These are phyloP conservation scores for Zygotorulaspora chibaensis DNA, from an alignment of 805 yeast genomes.

Conservation along the genomic window DNA sequence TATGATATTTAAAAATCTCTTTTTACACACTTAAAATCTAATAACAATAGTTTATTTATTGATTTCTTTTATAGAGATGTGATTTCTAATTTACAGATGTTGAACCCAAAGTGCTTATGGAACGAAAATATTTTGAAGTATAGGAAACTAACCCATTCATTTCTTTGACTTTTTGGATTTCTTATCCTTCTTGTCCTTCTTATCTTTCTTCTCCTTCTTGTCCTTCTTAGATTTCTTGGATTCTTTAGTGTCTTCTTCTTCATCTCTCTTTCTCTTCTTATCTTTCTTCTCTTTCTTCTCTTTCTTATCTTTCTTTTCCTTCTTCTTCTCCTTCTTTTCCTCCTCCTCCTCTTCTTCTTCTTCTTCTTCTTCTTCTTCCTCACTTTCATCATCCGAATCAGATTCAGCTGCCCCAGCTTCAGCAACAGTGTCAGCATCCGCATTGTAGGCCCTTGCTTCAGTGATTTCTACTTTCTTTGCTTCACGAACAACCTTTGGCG, in stretches of 20 bases:
- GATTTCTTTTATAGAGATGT: conserved; percentile 7
- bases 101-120: conserved; percentile 3
- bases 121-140: neutral
- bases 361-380: conserved; percentile 35
- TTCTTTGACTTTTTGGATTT: conserved; percentile 1
- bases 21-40: neutral
- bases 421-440: conserved; percentile 76
- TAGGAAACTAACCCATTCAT: neutral
- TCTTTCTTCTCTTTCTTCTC: conserved; percentile 33
- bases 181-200: conserved; percentile 17
- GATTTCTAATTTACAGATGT: conserved; percentile 24
- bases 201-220: conserved; percentile 27
- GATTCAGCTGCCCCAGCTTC: conserved; percentile 33
- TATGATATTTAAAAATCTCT: neutral
- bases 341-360: conserved; percentile 35
- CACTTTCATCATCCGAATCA: conserved; percentile 39
- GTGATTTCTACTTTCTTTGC: conserved; percentile 82
- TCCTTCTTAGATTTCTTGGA: conserved; percentile 25
- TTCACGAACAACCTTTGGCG: conserved; percentile 76
- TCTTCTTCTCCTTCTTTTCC: conserved; percentile 37
- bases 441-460: conserved; percentile 85
- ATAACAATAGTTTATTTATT: conserved; percentile 3
- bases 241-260: conserved; percentile 31
- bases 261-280: conserved; percentile 36
- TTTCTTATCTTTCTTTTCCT: conserved; percentile 34